Evolutionary conservation across 805 yeast genomes (phyloP).

Genomic region (Wickerhamiella occidentalis): DNA sequence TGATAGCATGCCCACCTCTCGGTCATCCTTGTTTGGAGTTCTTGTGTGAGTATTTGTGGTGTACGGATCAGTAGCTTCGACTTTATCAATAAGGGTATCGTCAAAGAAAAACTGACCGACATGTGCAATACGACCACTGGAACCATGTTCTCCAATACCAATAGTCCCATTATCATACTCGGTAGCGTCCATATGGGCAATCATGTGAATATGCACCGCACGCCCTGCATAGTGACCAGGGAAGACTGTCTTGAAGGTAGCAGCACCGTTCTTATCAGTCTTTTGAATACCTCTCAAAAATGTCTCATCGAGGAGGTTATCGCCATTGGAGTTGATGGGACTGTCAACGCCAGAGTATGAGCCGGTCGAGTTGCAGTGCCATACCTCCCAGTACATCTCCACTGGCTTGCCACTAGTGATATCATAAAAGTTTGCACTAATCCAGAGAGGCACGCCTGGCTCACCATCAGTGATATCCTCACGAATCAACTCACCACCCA

Average conservation of each 20-base stretch:
- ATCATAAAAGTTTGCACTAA: constrained; percentile 9
- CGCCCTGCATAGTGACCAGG: constrained; percentile 2
- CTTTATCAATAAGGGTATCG: background rate
- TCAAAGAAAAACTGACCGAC: constrained; percentile 5
- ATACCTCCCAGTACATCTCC: constrained; percentile 2
- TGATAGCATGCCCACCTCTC: background rate
- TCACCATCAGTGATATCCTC: constrained; percentile 1
- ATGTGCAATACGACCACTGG: background rate
- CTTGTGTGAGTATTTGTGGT: background rate
- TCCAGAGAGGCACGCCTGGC: background rate
- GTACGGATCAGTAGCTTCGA: background rate
- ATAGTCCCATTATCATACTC: constrained; percentile 4
- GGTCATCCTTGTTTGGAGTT: background rate
- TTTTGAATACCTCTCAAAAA: constrained; percentile 4
- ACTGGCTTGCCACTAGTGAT: constrained; percentile 1
- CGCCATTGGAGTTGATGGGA: constrained; percentile 5
- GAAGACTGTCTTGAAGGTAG: constrained; percentile 5
- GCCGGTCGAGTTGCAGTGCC: constrained; percentile 8
- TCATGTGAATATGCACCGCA: background rate
- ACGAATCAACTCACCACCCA: constrained; percentile 7
- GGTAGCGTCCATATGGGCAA: background rate
- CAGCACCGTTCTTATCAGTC: constrained; percentile 8
- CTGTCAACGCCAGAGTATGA: constrained; percentile 2
- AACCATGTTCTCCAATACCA: background rate
- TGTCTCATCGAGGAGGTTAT: constrained; percentile 1